A percentile compares a stretch with the other conserved stretches of the same genome.
phyloP scores from a whole-genome alignment of 2,329 filamentous ascomycete species.

The Coniochaeta ligniaria region DNA sequence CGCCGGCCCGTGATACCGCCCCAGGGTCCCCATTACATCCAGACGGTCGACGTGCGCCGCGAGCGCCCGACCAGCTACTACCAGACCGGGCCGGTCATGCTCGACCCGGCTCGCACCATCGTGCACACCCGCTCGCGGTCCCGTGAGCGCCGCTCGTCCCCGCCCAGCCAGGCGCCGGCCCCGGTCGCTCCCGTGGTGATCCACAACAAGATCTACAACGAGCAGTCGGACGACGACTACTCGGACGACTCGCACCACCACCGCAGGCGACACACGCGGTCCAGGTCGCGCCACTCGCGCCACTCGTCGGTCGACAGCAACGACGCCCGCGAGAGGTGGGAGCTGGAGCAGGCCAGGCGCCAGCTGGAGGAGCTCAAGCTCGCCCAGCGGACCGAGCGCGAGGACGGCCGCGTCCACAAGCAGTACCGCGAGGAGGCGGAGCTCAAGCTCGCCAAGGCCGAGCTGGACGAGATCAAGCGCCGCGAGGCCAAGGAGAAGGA shows the following conservation, averaged over 20 bases:
- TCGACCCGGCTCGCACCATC: slow-evolving; percentile 39
- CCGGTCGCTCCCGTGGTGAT: slow-evolving; percentile 44
- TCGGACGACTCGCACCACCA: slow-evolving; percentile 30
- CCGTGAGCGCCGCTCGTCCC: slow-evolving; percentile 35
- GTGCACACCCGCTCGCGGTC: slow-evolving; percentile 34
- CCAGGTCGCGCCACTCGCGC: slow-evolving; percentile 3
- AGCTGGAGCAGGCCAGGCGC: slow-evolving; percentile 24
- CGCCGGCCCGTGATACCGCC: slow-evolving; percentile 7
- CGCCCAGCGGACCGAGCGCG: slow-evolving; percentile 23
- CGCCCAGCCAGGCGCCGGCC: slow-evolving; percentile 23
- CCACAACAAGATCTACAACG: slow-evolving; percentile 48
- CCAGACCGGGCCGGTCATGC: slow-evolving; percentile 29
- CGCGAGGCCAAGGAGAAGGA: slow-evolving; percentile 17
- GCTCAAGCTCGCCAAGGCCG: slow-evolving; percentile 38
- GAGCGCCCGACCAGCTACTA: slow-evolving; percentile 33
- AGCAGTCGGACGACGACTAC: slow-evolving; percentile 26
- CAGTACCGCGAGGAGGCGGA: slow-evolving; percentile 34
- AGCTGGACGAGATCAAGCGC: slow-evolving; percentile 39
- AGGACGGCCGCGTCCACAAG: slow-evolving; percentile 22
- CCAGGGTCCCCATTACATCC: slow-evolving; percentile 35
- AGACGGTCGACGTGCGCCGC: slow-evolving; percentile 15
- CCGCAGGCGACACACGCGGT: slow-evolving; percentile 23
- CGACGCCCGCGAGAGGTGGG: slow-evolving; percentile 11
- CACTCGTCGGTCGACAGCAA: slow-evolving; percentile 4
- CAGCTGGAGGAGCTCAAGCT: slow-evolving; percentile 39